These are phyloP conservation scores for Cercospora zeae-maydis DNA, from an alignment of 2,329 filamentous ascomycete species.

Conservation along the genomic window DNA sequence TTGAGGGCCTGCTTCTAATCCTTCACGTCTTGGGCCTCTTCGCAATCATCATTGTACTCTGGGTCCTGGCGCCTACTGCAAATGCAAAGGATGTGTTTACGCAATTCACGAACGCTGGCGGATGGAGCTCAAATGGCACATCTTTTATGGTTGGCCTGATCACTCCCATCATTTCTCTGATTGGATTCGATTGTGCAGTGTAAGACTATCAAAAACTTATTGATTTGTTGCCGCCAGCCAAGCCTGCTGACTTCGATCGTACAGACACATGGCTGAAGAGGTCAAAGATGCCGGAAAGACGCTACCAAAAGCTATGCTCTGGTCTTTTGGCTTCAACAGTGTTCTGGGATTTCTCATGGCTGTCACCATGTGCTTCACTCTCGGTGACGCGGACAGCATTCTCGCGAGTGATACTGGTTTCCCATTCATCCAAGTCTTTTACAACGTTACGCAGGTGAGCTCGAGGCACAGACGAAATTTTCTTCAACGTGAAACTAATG, in stretches of 20 bases:
- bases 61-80: conserved; percentile 33
- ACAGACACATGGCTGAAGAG: conserved; percentile 18
- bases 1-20: conserved; percentile 50
- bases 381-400: conserved; percentile 28
- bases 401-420: conserved; percentile 25
- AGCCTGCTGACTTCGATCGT: background rate
- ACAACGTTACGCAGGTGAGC: conserved; percentile 17
- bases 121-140: conserved; percentile 8
- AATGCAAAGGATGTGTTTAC: conserved; percentile 26
- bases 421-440: conserved; percentile 37
- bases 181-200: conserved; percentile 10
- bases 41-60: conserved; percentile 49
- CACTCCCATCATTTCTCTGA: conserved; percentile 1
- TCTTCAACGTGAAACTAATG: background rate
- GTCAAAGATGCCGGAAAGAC: conserved; percentile 9
- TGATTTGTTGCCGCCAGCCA: background rate
- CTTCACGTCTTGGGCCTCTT: conserved; percentile 54
- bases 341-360: conserved; percentile 15
- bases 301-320: conserved; percentile 12
- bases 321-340: conserved; percentile 9
- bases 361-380: conserved; percentile 35
- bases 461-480: background rate
- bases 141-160: conserved; percentile 9
- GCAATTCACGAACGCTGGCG: conserved; percentile 23
- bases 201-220: background rate